Base-by-base conservation (phyloP, 2,329 filamentous ascomycete genomes). In the Aspergillus clavatus region DNA sequence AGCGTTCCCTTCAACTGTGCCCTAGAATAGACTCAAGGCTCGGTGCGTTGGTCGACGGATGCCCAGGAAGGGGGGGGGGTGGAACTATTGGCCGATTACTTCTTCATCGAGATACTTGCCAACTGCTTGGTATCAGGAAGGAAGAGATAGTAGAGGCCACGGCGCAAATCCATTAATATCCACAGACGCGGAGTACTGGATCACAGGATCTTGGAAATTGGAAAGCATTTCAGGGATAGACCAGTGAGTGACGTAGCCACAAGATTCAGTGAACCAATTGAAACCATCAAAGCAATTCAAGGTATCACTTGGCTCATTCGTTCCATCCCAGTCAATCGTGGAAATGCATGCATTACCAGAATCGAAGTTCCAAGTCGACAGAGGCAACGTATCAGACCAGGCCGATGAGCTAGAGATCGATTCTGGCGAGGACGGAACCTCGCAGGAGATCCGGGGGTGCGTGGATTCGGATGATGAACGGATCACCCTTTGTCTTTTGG, bases 121-220 rank as follows among this genome's bases (percentile, higher is more conserved):
- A n/a, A n/a, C n/a, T n/a, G n/a, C n/a, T n/a, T n/a, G n/a, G n/a
- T n/a, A n/a, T n/a, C n/a, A n/a, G n/a, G n/a, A n/a, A n/a, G n/a
- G n/a, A n/a, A n/a, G n/a, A n/a, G n/a, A n/a, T n/a, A n/a, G n/a
- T n/a, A n/a, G n/a, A n/a, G n/a, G n/a, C n/a, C n/a, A n/a, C n/a
- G n/a, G n/a, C n/a, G n/a, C n/a, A n/a, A n/a, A n/a, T n/a, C n/a
- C n/a, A n/a, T n/a, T n/a, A 19, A 50, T 67, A 48, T 69, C 65
- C 5, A 69, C 43, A 3, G 66, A 55, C 37, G 55, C 59, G 23
- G 65, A 68, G 5, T 62, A 65, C 38, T 56, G 48, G 43, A 66
- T 63, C 33, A 63, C 55, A 35, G 68, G 63, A 37, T 68, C 68
- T 52, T 68, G 65, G 18, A 69, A 58, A 44, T 67, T n/a, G n/a